phyloP scores from a whole-genome alignment of 1,139 yeast species.

The Kodamaea anthophila region DNA sequence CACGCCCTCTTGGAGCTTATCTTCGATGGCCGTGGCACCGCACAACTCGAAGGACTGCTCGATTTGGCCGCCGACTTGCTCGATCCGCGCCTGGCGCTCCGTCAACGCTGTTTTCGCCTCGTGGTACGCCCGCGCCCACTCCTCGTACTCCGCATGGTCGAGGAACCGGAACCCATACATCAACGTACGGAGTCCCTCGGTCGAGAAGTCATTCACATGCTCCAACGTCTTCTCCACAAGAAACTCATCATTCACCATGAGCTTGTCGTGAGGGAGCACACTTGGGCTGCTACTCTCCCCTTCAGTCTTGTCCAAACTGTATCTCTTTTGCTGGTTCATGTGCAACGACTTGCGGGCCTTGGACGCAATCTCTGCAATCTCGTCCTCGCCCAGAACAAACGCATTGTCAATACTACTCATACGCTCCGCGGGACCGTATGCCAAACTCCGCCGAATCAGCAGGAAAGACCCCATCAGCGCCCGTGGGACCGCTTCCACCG shows the following conservation, averaged over 20 bases:
- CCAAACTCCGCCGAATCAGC: slow-evolving; percentile 24
- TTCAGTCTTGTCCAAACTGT: slow-evolving; percentile 29
- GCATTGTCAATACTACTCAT: slow-evolving; percentile 51
- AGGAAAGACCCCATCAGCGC: slow-evolving; percentile 25
- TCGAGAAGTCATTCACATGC: slow-evolving; percentile 89
- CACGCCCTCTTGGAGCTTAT: slow-evolving; percentile 92
- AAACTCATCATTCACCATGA: slow-evolving; percentile 70
- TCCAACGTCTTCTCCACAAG: slow-evolving; percentile 78
- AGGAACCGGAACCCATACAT: slow-evolving; percentile 78
- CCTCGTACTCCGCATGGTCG: slow-evolving; percentile 48
- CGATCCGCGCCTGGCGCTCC: slow-evolving; percentile 63
- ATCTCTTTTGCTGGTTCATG: slow-evolving; percentile 52
- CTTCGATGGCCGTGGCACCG: slow-evolving; percentile 98
- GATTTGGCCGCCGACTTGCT: slow-evolving; percentile 62
- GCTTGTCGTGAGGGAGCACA: slow-evolving; percentile 51
- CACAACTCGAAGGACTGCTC: slow-evolving; percentile 62
- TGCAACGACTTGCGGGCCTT: slow-evolving; percentile 61
- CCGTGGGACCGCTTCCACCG: slow-evolving; percentile 27
- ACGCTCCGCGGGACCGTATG: slow-evolving; percentile 15
- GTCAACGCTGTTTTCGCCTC: slow-evolving; percentile 73
- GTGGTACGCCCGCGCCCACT: slow-evolving; percentile 63
- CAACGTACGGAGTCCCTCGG: slow-evolving; percentile 89
- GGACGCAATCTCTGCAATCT: slow-evolving; percentile 52
- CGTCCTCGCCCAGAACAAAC: slow-evolving; percentile 48
- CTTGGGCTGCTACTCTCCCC: background rate